Base-by-base conservation (phyloP, 2,329 filamentous ascomycete genomes). In the Fusarium sp. region DNA sequence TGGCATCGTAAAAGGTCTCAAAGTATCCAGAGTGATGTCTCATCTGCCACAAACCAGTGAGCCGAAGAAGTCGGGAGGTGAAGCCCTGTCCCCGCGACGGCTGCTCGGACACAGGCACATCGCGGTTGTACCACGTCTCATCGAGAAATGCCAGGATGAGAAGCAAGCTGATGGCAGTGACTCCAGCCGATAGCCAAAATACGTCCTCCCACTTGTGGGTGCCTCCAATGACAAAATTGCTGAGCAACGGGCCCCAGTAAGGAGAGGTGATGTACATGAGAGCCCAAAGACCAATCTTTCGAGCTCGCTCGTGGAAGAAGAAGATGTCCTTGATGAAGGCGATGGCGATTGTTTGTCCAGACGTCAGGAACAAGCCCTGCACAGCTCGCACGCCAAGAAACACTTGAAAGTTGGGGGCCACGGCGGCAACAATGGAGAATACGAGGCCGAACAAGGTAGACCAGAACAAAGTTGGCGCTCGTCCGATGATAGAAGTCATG, bases 281-380 rank as follows among this genome's bases (percentile, higher is more conserved):
- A 14, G 77, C 78, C 79, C 79, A 82, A 33, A 82, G 72, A 45
- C 79, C 79, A 57, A 82, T 81, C 67, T 82, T 82, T 19, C 79
- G 71, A 1, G 80, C 79, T 32, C 81, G 75, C 58, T 86, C 79
- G 63, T 87, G 84, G 71, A 85, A 84, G 74, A 84, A 86, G 74
- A 84, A 87, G 53, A 85, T 77, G 69, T 87, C 84, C 49, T 84
- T 80, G 67, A 84, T 80, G 66, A 81, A 81, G 63, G 82, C 80
- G 47, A 85, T 73, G 9, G 80, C 80, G 14, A 76, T 75, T 5
- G 74, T 77, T 54, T 81, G 79, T 8, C 72, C 69, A 8, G 78
- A 77, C 5, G 79, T 81, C 31, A 75, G 76, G 68, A 82, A 82
- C 60, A 82, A 78, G 17, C 81, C 77, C 2, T 35, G 46, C 3